These are phyloP conservation scores for Tillandsia fasciculata DNA, from an alignment of 176 grass and related monocot species.

Conservation along the genomic window DNA sequence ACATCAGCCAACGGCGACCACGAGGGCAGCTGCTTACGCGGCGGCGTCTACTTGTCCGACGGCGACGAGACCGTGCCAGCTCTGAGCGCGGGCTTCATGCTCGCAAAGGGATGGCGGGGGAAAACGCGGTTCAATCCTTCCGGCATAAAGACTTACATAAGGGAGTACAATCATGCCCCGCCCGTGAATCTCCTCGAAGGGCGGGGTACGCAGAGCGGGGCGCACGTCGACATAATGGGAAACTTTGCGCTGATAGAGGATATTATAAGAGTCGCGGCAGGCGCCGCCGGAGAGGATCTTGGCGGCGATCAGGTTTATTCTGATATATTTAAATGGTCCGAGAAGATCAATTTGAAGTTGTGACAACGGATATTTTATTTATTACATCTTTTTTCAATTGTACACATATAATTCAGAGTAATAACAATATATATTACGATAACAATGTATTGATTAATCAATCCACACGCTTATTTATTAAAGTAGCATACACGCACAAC, in stretches of 20 bases:
- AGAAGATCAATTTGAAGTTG: constrained; percentile 64
- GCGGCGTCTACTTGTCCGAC: constrained; percentile 66
- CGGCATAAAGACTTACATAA: constrained; percentile 63
- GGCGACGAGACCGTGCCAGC: constrained; percentile 97
- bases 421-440: no score
- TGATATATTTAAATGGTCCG: constrained; percentile 91
- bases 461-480: no score
- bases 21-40: constrained; percentile 63
- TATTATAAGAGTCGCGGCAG: constrained; percentile 81
- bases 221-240: constrained; percentile 97
- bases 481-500: no score
- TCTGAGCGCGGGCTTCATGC: constrained; percentile 89
- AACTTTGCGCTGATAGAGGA: constrained; percentile 96
- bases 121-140: constrained; percentile 92
- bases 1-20: constrained; percentile 59
- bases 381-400: neutral
- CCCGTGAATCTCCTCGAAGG: constrained; percentile 81
- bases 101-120: constrained; percentile 87
- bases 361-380: constrained; percentile 11
- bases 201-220: constrained; percentile 89
- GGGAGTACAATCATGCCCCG: constrained; percentile 81
- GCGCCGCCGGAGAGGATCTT: constrained; percentile 68
- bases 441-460: no score
- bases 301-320: constrained; percentile 83
- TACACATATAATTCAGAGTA: neutral